Evolutionary conservation across 202 grass and related monocot genomes (phyloP).

Genomic region (Tripidium arundinaceum): DNA sequence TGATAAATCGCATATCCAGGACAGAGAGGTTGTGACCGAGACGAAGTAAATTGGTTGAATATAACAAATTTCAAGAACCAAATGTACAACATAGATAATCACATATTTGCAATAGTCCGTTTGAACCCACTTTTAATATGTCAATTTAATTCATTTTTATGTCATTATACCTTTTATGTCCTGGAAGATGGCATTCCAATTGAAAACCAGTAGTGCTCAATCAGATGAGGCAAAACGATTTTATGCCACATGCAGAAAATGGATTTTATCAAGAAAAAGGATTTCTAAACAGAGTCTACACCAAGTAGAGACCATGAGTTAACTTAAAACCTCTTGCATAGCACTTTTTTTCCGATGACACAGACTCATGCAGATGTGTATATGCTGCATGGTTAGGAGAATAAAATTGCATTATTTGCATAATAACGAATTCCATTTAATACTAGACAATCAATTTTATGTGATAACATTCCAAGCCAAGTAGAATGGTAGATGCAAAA

Average conservation of each 20-base stretch:
- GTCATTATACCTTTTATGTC: neutral
- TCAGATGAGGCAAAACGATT: neutral
- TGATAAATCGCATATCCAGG: neutral
- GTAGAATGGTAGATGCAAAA: slow-evolving; percentile 1
- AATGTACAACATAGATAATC: neutral
- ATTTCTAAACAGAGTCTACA: neutral
- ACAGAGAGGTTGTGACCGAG: neutral
- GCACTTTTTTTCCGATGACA: neutral
- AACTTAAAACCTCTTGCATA: neutral
- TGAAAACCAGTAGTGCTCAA: neutral
- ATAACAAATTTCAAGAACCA: slow-evolving; percentile 23
- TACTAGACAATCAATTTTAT: neutral
- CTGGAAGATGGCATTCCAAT: neutral
- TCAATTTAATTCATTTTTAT: neutral
- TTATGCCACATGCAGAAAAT: neutral
- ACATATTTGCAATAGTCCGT: neutral
- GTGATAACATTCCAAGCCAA: neutral
- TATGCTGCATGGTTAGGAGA: neutral
- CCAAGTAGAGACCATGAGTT: neutral
- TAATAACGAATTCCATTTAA: neutral
- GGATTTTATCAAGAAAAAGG: neutral
- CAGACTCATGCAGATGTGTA: neutral
- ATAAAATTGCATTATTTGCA: neutral
- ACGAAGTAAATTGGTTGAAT: neutral
- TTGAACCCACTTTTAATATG: neutral